These are phyloP conservation scores for Colletotrichum simmondsii DNA, from an alignment of 2,329 filamentous ascomycete genomes.

Conservation along the genomic window DNA sequence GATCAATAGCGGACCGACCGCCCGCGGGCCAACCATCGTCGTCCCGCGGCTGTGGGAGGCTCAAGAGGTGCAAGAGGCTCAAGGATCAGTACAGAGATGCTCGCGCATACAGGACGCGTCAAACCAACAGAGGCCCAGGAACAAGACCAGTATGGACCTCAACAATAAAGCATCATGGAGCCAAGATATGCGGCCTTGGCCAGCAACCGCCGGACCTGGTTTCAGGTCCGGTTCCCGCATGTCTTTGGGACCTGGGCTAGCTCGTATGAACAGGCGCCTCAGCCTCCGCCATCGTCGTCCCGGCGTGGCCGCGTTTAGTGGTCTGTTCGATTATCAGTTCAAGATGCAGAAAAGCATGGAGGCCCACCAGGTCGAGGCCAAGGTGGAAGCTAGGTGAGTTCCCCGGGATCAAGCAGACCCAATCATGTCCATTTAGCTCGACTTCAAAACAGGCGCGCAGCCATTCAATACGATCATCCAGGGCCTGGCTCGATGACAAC, in stretches of 20 bases:
- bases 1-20: background rate
- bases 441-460: constrained; percentile 19
- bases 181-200: constrained; percentile 26
- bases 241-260: background rate
- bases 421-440: constrained; percentile 15
- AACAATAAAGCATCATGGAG: background rate
- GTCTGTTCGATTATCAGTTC: background rate
- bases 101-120: background rate
- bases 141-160: background rate
- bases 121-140: constrained; percentile 5
- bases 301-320: background rate
- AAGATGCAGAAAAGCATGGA: background rate
- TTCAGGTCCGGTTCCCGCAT: constrained; percentile 24
- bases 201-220: constrained; percentile 26
- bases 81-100: background rate
- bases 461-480: background rate
- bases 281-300: constrained; percentile 18
- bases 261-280: constrained; percentile 32
- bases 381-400: background rate
- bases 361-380: background rate
- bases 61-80: constrained; percentile 19
- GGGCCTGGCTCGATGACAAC: background rate
- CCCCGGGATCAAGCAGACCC: constrained; percentile 25
- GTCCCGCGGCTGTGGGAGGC: background rate
- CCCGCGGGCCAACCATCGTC: background rate